Percentiles rank a stretch among this genome's conserved stretches.
phyloP scores from a whole-genome alignment of 73 alveolate genomes.

The Loxodes magnus region DNA sequence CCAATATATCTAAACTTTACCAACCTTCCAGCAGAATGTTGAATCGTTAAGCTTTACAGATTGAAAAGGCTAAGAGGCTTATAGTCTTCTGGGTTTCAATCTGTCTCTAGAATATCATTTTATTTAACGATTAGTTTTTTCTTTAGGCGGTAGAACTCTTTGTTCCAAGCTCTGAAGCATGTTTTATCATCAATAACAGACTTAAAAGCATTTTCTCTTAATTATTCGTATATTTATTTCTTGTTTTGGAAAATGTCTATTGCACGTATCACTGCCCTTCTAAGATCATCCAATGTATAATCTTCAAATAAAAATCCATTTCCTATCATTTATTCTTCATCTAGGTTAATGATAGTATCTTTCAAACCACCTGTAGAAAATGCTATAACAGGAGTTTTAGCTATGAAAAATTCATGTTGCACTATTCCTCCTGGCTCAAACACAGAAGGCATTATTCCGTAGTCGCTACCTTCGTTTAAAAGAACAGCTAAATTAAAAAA shows the following conservation, averaged over 20 bases:
- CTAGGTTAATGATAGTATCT: slow-evolving; percentile 80
- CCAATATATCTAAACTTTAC: neutral
- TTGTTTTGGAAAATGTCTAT: slow-evolving; percentile 58
- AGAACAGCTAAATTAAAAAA: slow-evolving; percentile 93
- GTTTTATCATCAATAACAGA: slow-evolving; percentile 86
- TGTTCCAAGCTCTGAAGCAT: slow-evolving; percentile 87
- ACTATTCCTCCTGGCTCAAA: slow-evolving; percentile 99
- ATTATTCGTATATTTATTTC: slow-evolving; percentile 46
- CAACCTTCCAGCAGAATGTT: neutral
- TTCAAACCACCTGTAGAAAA: slow-evolving; percentile 95
- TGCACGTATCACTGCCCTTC: slow-evolving; percentile 81
- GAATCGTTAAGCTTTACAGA: neutral
- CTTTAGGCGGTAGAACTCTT: slow-evolving; percentile 82
- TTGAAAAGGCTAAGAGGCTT: neutral
- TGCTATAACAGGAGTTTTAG: slow-evolving; percentile 97
- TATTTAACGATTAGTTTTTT: slow-evolving; percentile 54
- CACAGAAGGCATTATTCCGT: slow-evolving; percentile 93
- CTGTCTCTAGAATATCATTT: slow-evolving; percentile 12
- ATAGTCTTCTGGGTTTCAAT: slow-evolving; percentile 25
- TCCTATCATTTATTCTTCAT: slow-evolving; percentile 68
- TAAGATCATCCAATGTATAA: slow-evolving; percentile 68
- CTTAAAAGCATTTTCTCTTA: slow-evolving; percentile 82
- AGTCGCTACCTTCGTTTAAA: slow-evolving; percentile 91
- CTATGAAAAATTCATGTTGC: slow-evolving; percentile 97
- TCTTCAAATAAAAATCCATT: slow-evolving; percentile 84